phyloP scores from a whole-genome alignment of 1,284 basidiomycete genomes.

The Microbotryomycetes sp. region DNA sequence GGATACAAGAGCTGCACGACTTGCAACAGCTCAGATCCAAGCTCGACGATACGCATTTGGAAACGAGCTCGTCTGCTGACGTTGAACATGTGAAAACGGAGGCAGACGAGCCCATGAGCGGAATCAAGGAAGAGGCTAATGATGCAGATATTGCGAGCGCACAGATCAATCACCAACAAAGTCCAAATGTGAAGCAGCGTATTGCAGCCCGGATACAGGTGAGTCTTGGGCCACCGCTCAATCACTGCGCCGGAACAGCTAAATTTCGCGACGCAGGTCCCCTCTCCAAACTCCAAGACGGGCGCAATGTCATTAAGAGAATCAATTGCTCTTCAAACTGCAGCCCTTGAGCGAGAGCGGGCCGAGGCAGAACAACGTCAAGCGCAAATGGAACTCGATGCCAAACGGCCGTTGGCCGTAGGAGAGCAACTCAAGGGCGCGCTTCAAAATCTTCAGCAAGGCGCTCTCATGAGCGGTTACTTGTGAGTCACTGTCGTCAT shows the following conservation, averaged over 20 bases:
- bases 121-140: neutral
- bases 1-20: constrained; percentile 12
- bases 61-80: neutral
- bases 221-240: neutral
- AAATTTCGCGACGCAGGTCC: neutral
- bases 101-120: neutral
- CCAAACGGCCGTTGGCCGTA: neutral
- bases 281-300: neutral
- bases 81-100: neutral
- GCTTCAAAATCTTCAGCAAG: neutral
- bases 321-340: constrained; percentile 17
- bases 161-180: constrained; percentile 4
- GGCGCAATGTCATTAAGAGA: constrained; percentile 16
- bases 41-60: constrained; percentile 15
- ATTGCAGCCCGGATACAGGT: constrained; percentile 16
- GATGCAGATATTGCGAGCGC: neutral
- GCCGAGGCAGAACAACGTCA: neutral
- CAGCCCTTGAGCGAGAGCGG: constrained; percentile 12
- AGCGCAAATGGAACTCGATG: constrained; percentile 5
- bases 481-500: constrained; percentile 5
- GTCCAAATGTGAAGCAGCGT: constrained; percentile 15
- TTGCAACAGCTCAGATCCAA: constrained; percentile 8
- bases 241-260: neutral
- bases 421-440: constrained; percentile 11
- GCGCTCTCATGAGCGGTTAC: constrained; percentile 10